Conservation (phyloP, 352 stramenopile species). For the Globisporangium okanoganense region DNA sequence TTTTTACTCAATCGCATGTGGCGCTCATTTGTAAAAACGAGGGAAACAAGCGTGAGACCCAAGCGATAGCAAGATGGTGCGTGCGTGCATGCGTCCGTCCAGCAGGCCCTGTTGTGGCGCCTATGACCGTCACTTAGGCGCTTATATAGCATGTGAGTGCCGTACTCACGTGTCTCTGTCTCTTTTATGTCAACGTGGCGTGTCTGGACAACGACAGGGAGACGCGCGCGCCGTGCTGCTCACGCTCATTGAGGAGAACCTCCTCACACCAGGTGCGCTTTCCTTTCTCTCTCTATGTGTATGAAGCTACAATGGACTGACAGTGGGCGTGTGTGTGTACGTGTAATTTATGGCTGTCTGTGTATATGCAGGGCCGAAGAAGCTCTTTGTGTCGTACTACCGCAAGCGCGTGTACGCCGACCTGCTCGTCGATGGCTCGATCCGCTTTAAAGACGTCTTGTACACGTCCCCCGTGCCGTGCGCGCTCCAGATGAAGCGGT, state of each 20-base stretch:
- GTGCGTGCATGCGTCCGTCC: no score
- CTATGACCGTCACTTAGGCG: neutral
- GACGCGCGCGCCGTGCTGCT: constrained; percentile 60
- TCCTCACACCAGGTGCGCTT: constrained; percentile 44
- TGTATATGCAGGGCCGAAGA: constrained; percentile 39
- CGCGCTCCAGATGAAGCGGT: constrained; percentile 78
- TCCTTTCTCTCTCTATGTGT: neutral
- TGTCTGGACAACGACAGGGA: constrained; percentile 22
- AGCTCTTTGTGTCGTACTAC: constrained; percentile 83
- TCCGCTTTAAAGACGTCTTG: constrained; percentile 73
- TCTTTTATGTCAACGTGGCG: neutral
- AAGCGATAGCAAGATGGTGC: no score
- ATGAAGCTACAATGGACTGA: neutral
- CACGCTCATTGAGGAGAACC: constrained; percentile 67
- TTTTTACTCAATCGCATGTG: no score
- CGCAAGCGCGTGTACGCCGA: constrained; percentile 76
- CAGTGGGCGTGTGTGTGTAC: neutral
- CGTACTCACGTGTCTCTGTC: neutral
- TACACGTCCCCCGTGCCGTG: constrained; percentile 72
- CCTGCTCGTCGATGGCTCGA: constrained; percentile 65
- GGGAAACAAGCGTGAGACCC: no score
- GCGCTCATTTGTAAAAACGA: no score
- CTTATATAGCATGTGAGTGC: neutral
- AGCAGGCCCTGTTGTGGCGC: neutral
- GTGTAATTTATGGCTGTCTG: neutral